These are phyloP conservation scores for Ascochyta koolunga DNA, from an alignment of 2,329 filamentous ascomycete genomes.

Conservation along the genomic window DNA sequence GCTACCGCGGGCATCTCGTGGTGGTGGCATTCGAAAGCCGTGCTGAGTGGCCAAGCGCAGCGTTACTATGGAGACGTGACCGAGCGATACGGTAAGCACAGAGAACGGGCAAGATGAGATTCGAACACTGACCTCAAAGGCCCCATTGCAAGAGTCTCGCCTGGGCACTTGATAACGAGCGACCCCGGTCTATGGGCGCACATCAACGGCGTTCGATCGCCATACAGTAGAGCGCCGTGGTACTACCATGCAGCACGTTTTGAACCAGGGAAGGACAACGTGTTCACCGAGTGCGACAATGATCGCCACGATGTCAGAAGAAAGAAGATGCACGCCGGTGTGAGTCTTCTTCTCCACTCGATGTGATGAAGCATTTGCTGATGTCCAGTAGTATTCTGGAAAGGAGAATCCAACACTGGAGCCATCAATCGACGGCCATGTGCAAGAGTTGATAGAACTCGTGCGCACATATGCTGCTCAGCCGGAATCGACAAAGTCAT, in stretches of 20 bases:
- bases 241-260: conserved; percentile 55
- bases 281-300: conserved; percentile 60
- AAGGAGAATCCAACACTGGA: conserved; percentile 61
- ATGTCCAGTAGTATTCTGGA: conserved; percentile 56
- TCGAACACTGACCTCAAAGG: conserved; percentile 31
- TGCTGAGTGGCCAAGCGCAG: conserved; percentile 33
- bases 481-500: conserved; percentile 20
- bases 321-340: conserved; percentile 60
- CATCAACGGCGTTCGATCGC: conserved; percentile 50
- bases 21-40: conserved; percentile 41
- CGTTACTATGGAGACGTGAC: conserved; percentile 37
- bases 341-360: conserved; percentile 14
- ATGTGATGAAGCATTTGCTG: not conserved
- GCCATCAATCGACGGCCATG: conserved; percentile 54
- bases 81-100: conserved; percentile 39
- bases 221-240: conserved; percentile 49
- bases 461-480: conserved; percentile 55
- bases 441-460: conserved; percentile 56
- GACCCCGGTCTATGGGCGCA: conserved; percentile 56
- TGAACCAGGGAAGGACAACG: conserved; percentile 60
- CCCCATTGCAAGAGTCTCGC: conserved; percentile 54
- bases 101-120: not conserved
- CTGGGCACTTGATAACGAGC: conserved; percentile 57
- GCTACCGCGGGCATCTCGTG: conserved; percentile 37
- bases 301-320: conserved; percentile 51